Conservation (phyloP, 768 basidiomycete genomes). For the Tricholoma sp. region DNA sequence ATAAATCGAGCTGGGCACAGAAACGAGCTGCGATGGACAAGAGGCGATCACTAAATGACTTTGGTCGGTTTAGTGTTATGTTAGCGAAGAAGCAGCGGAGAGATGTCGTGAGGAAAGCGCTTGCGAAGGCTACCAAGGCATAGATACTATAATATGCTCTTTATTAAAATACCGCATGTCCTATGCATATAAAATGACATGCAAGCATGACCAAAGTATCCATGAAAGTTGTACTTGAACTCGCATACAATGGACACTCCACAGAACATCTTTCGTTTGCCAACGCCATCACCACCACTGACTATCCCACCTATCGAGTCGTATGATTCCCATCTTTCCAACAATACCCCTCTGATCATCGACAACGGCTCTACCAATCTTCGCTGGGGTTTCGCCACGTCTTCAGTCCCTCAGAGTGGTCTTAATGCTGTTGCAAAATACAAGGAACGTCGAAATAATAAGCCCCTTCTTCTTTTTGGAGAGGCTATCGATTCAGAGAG, state of each 20-base stretch:
- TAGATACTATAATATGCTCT: slow-evolving; percentile 8
- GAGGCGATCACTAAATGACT: slow-evolving; percentile 80
- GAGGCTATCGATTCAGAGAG: slow-evolving; percentile 85
- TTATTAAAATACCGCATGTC: not conserved
- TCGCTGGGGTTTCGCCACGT: slow-evolving; percentile 79
- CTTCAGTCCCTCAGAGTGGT: slow-evolving; percentile 48
- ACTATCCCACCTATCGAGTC: slow-evolving; percentile 29
- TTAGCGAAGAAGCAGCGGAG: slow-evolving; percentile 84
- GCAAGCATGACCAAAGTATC: not conserved
- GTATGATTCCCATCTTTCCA: slow-evolving; percentile 47
- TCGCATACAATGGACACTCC: not conserved
- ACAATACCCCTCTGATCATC: slow-evolving; percentile 67
- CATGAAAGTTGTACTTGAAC: not conserved
- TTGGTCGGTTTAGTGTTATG: slow-evolving; percentile 86
- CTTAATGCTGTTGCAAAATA: slow-evolving; percentile 80
- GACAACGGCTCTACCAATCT: slow-evolving; percentile 86
- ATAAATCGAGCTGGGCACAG: slow-evolving; percentile 82
- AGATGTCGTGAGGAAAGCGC: slow-evolving; percentile 67
- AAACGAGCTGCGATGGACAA: slow-evolving; percentile 71
- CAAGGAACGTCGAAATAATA: slow-evolving; percentile 84
- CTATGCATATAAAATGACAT: not conserved
- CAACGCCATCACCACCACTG: slow-evolving; percentile 10
- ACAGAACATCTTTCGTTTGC: slow-evolving; percentile 12
- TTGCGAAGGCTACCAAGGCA: slow-evolving; percentile 55
- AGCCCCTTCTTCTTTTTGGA: slow-evolving; percentile 82